Evolutionary conservation across 2,329 filamentous ascomycete species (phyloP).

Genomic region (Arthrobotrys musiformis): DNA sequence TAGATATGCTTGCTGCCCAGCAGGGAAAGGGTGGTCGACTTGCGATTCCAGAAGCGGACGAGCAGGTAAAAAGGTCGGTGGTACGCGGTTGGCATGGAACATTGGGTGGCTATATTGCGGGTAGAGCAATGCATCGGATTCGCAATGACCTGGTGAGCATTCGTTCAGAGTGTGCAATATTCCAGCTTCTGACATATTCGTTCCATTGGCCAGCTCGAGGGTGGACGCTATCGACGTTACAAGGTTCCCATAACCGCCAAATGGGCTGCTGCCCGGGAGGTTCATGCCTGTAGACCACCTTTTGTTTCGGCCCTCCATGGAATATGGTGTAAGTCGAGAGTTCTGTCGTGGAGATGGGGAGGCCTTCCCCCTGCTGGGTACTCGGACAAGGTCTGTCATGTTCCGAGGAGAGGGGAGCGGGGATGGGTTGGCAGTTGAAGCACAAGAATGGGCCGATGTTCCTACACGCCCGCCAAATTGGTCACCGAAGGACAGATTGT

Average conservation of each 20-base stretch:
- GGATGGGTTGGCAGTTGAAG: constrained; percentile 70
- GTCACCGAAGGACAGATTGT: constrained; percentile 24
- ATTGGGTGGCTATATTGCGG: constrained; percentile 29
- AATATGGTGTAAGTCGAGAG: constrained; percentile 76
- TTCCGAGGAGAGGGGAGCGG: constrained; percentile 73
- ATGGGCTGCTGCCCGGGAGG: constrained; percentile 71
- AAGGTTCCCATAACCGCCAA: constrained; percentile 68
- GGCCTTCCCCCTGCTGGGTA: constrained; percentile 72
- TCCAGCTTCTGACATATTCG: constrained; percentile 69
- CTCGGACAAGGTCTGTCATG: constrained; percentile 65
- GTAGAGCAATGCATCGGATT: constrained; percentile 36
- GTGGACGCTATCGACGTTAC: constrained; percentile 72
- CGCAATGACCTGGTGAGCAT: constrained; percentile 31
- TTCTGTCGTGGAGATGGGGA: constrained; percentile 72
- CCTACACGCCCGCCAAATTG: constrained; percentile 35
- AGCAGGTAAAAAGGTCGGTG: constrained; percentile 23
- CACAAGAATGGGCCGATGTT: constrained; percentile 9
- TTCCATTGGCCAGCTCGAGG: constrained; percentile 70
- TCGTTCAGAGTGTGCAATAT: constrained; percentile 67
- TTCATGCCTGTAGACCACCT: constrained; percentile 76
- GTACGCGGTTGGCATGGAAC: constrained; percentile 26
- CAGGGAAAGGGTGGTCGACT: constrained; percentile 65
- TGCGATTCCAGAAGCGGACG: constrained; percentile 46
- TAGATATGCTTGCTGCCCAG: constrained; percentile 68
- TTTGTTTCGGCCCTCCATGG: constrained; percentile 75